Percentiles rank a stretch among this genome's conserved stretches.
These are phyloP conservation scores for Nakaseomyces sp. DNA, from an alignment of 1,139 yeast genomes.

Conservation along the genomic window DNA sequence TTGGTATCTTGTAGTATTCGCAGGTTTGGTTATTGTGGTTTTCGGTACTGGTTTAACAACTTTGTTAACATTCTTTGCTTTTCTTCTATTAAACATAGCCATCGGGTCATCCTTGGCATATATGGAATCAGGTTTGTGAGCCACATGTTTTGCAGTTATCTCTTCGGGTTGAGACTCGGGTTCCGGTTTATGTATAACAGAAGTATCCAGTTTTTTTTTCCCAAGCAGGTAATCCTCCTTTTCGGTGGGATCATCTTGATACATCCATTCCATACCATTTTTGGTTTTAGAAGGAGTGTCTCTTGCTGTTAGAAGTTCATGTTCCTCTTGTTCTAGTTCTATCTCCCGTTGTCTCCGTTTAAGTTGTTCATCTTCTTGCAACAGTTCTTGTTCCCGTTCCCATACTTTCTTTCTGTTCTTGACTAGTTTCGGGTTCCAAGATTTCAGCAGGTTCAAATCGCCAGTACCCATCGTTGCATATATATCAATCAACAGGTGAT, in stretches of 20 bases:
- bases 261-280: constrained; percentile 77
- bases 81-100: constrained; percentile 5
- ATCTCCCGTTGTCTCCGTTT: constrained; percentile 60
- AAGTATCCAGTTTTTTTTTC: constrained; percentile 38
- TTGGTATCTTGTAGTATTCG: background rate
- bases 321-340: constrained; percentile 53
- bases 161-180: constrained; percentile 2
- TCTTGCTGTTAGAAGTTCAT: constrained; percentile 38
- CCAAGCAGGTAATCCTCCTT: constrained; percentile 45
- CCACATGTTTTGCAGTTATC: too few species aligned
- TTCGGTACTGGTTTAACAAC: constrained; percentile 14
- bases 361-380: constrained; percentile 60
- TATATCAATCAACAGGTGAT: too few species aligned
- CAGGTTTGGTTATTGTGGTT: background rate
- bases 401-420: constrained; percentile 83
- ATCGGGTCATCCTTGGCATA: constrained; percentile 13
- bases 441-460: constrained; percentile 79
- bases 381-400: constrained; percentile 71
- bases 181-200: constrained; percentile 17
- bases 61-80: constrained; percentile 10
- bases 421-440: constrained; percentile 89
- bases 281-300: constrained; percentile 34
- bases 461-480: constrained; percentile 62
- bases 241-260: constrained; percentile 40
- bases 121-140: background rate